Base-by-base conservation (phyloP, 1,284 basidiomycete species). In the Cryptococcus deneoformans region DNA sequence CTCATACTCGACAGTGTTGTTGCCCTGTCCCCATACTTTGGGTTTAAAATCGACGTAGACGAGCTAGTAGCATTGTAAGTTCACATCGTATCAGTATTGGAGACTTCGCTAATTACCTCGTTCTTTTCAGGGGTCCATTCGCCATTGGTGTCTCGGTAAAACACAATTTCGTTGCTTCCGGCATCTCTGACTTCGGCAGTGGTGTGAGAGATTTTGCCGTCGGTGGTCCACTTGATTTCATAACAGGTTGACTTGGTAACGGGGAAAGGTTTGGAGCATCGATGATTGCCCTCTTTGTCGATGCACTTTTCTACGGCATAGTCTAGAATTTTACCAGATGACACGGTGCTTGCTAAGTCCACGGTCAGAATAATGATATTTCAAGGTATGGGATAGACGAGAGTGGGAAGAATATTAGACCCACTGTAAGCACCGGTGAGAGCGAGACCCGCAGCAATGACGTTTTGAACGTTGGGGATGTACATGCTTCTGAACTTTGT, bases 1-100 rank as follows among this genome's bases (percentile, higher is more conserved):
- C 38, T 58, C 63, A 67, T 72, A 73, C 54, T 72, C 69, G 61
- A 75, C 72, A 40, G 70, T 75, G 61, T 69, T 66, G 68, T 72
- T 70, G 37, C 66, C 66, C 65, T 70, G 68, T n/a, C 62, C 65
- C 43, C 66, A 66, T 45, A 75, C 61, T 65, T 75, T 75, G 62
- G 73, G 73, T 68, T 66, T 75, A 60, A 77, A 78, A 65, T 77
- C 73, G 59, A 77, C 61, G 67, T 76, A 78, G 44, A 74, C 72
- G 47, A 78, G 70, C 66, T 71, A 56, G 1, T 46, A 46, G 53
- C 35, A 11, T 20, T n/a, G 20, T 16, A 50, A 47, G 46, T 6
- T 11, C 5, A 29, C 11, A 11, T 12, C 6, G 5, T 44, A 14
- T n/a, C 8, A 29, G 11, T 36, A 40, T 20, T 49, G 14, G 24